Conservation (phyloP, 495 filamentous ascomycete species). For the Neurospora intermedia region DNA sequence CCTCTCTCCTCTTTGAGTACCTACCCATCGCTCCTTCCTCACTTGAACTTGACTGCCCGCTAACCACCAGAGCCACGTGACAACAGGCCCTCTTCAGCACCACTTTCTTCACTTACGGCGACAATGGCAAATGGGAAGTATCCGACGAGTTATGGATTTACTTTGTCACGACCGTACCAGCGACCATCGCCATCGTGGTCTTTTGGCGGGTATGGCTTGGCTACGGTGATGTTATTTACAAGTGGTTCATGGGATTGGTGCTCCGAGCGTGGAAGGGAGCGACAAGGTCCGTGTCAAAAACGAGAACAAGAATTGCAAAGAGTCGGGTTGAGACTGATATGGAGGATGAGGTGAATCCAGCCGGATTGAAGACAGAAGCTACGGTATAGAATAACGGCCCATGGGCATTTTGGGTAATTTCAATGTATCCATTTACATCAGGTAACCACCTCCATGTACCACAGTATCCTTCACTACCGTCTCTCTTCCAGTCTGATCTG, state of each 20-base stretch:
- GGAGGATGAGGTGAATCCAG: not conserved
- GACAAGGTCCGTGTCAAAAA: not conserved
- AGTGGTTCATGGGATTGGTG: not conserved
- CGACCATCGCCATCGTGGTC: conserved; percentile 9
- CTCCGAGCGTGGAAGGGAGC: not conserved
- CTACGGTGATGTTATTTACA: conserved; percentile 6
- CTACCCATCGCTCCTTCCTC: not conserved
- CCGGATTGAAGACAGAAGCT: not conserved
- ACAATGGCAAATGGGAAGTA: conserved; percentile 8
- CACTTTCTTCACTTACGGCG: conserved; percentile 14
- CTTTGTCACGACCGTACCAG: conserved; percentile 11
- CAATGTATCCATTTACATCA: no score
- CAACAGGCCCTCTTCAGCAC: conserved; percentile 16
- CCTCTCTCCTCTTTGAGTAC: not conserved
- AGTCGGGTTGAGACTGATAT: not conserved
- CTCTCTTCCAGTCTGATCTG: not conserved
- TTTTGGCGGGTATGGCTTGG: conserved; percentile 12
- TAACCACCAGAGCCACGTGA: not conserved
- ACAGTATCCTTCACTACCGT: not conserved
- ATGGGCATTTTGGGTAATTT: no score
- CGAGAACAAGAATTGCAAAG: not conserved
- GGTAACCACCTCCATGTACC: not conserved
- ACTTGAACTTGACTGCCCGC: not conserved
- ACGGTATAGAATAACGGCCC: not conserved
- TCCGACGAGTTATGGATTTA: conserved; percentile 13